A percentile compares a stretch with the other conserved stretches of the same genome.
Evolutionary conservation across 2,329 filamentous ascomycete genomes (phyloP).

Genomic region (Juglanconis juglandina): DNA sequence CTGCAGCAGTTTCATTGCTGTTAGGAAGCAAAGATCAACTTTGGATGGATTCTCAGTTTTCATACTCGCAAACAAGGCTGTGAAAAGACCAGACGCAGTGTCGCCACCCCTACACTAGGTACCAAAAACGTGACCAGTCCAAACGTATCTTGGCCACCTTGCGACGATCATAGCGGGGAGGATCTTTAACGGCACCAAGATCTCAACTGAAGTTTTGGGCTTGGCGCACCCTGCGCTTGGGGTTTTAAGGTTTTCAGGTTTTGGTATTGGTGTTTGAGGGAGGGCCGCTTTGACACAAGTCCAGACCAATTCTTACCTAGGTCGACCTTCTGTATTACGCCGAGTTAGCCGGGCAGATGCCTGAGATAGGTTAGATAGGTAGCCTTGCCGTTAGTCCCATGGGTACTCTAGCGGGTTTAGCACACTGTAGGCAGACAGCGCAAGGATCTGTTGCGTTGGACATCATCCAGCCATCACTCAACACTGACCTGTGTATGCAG

Average conservation of each 20-base stretch:
- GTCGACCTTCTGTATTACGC: background rate
- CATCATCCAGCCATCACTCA: no score
- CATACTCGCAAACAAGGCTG: background rate
- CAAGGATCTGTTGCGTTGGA: no score
- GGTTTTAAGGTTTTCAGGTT: background rate
- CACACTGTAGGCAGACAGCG: no score
- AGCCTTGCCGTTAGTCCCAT: no score
- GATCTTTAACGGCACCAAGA: background rate
- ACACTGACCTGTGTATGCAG: no score
- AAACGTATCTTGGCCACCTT: background rate
- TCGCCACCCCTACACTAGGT: no score
- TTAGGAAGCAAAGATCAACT: background rate
- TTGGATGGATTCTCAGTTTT: background rate
- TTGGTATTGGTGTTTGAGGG: background rate
- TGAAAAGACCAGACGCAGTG: no score
- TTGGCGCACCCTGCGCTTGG: background rate
- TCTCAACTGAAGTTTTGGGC: background rate
- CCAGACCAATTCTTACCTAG: background rate
- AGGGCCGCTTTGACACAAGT: background rate
- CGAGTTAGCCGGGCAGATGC: no score
- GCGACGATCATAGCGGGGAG: background rate
- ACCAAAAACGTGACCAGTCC: no score
- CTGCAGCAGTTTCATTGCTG: background rate
- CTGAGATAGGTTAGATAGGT: no score
- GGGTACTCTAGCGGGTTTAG: no score